These are phyloP conservation scores for Yarrowia sp. DNA, from an alignment of 805 yeast species.

Conservation along the genomic window DNA sequence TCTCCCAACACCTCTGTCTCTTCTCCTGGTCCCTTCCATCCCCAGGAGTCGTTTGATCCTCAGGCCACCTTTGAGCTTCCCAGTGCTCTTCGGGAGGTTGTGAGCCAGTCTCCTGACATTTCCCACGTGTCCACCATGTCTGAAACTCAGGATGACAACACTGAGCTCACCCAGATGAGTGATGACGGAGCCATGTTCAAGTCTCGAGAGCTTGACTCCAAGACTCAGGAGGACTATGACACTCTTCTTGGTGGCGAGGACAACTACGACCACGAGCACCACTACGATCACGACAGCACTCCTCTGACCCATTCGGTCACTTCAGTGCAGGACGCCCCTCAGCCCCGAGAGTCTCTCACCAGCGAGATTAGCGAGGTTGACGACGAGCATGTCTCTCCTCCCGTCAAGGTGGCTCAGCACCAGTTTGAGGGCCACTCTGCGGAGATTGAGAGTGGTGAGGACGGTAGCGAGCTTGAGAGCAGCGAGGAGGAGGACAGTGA, in stretches of 20 bases:
- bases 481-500: constrained; percentile 30
- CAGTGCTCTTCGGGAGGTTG: constrained; percentile 8
- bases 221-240: constrained; percentile 14
- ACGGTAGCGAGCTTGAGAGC: constrained; percentile 14
- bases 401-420: constrained; percentile 2
- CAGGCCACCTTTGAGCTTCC: constrained; percentile 30
- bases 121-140: constrained; percentile 31
- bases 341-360: constrained; percentile 27
- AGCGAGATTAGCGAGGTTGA: constrained; percentile 36
- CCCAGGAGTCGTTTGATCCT: constrained; percentile 22
- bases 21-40: constrained; percentile 25
- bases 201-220: neutral
- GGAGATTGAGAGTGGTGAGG: constrained; percentile 22
- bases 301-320: constrained; percentile 25
- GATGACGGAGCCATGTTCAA: neutral
- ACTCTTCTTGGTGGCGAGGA: constrained; percentile 23
- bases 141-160: constrained; percentile 8
- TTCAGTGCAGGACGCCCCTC: constrained; percentile 15
- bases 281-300: constrained; percentile 16
- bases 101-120: constrained; percentile 15
- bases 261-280: neutral
- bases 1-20: constrained; percentile 6
- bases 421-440: constrained; percentile 7
- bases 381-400: constrained; percentile 11
- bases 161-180: constrained; percentile 21